phyloP scores from a whole-genome alignment of 768 basidiomycete species.

The Hygrophoropsis aurantiaca region DNA sequence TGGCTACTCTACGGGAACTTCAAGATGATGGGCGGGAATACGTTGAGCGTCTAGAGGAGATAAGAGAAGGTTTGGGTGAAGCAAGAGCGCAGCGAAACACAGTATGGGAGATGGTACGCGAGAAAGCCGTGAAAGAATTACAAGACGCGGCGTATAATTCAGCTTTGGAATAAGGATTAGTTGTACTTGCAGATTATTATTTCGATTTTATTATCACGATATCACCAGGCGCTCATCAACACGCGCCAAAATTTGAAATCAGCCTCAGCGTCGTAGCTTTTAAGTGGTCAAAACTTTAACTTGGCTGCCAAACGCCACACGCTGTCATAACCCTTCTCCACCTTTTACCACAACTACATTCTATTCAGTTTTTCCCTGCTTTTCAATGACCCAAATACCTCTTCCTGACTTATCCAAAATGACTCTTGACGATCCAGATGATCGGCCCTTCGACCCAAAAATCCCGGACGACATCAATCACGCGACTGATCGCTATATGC shows the following conservation, averaged over 20 bases:
- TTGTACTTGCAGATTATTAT: not conserved
- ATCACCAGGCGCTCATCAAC: not conserved
- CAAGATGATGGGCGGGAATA: conserved; percentile 89
- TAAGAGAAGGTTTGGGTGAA: conserved; percentile 78
- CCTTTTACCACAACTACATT: conserved; percentile 6
- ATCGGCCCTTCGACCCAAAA: conserved; percentile 11
- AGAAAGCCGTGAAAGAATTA: conserved; percentile 72
- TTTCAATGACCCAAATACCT: conserved; percentile 34
- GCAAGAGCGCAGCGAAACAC: conserved; percentile 67
- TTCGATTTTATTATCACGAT: too few relatives aligned
- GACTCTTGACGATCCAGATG: conserved; percentile 38
- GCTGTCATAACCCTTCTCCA: not conserved
- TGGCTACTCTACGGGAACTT: conserved; percentile 73
- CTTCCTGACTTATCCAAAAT: conserved; percentile 50
- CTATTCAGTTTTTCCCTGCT: conserved; percentile 13
- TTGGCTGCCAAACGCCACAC: conserved; percentile 2
- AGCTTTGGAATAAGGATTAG: conserved; percentile 20
- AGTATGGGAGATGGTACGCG: conserved; percentile 77
- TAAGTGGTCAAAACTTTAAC: conserved; percentile 2
- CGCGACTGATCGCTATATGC: conserved; percentile 45
- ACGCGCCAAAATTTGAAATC: too few relatives aligned
- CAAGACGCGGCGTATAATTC: conserved; percentile 58
- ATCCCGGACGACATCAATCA: conserved; percentile 32
- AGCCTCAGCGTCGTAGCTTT: not conserved
- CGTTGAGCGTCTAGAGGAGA: conserved; percentile 80